Conservation (phyloP, 78 protist genomes). For the Emiliania huxleyi region DNA sequence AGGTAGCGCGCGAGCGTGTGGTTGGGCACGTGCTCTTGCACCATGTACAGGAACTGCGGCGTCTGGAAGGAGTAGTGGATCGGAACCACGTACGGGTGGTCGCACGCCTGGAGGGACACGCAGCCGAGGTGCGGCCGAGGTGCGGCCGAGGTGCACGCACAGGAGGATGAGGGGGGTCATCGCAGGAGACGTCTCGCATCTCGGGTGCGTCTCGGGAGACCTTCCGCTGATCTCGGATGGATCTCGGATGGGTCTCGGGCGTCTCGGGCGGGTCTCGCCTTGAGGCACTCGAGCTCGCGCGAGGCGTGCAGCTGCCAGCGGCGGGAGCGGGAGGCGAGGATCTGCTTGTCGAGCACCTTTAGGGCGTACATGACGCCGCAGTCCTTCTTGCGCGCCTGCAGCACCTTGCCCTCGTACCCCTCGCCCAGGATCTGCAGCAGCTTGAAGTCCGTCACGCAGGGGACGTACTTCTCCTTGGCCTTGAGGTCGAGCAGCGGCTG, state of each 20-base stretch:
- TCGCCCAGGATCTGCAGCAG: neutral
- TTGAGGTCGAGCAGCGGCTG: neutral
- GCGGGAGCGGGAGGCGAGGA: neutral
- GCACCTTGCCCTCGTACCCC: conserved; percentile 11
- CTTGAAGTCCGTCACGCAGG: neutral
- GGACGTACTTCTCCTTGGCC: neutral
- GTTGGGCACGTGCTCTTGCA: neutral
- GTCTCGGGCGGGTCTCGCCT: too few relatives aligned
- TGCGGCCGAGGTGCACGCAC: too few relatives aligned
- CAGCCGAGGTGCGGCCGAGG: too few relatives aligned
- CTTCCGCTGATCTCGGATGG: too few relatives aligned
- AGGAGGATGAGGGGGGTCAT: too few relatives aligned
- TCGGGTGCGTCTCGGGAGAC: too few relatives aligned
- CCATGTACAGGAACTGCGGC: neutral
- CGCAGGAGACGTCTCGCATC: too few relatives aligned
- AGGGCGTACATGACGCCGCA: neutral
- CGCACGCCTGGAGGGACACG: too few relatives aligned
- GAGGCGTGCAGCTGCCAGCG: neutral
- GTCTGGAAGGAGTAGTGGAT: neutral
- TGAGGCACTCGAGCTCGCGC: neutral
- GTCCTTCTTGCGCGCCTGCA: neutral
- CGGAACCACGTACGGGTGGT: neutral
- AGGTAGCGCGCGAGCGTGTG: neutral
- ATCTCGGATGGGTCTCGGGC: too few relatives aligned
- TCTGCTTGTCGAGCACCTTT: neutral